A percentile compares a stretch with the other conserved stretches of the same genome.
phyloP scores from a whole-genome alignment of 2,329 filamentous ascomycete species.

The Alternaria burnsii region DNA sequence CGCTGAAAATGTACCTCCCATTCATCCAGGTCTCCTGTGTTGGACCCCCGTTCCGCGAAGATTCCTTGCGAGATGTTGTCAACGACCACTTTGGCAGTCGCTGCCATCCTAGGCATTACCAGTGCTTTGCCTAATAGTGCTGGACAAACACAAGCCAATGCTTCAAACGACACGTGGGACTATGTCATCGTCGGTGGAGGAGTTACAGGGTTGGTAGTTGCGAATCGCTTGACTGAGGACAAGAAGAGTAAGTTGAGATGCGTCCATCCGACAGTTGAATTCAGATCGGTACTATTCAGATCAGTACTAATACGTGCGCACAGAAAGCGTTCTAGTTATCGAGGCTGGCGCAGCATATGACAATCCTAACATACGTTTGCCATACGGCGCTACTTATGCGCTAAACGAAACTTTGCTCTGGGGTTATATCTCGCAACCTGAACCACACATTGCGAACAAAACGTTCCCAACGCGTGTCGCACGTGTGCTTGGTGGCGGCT shows the following conservation, averaged over 20 bases:
- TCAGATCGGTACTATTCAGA: no score
- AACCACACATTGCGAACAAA: constrained; percentile 27
- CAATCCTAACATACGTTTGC: constrained; percentile 33
- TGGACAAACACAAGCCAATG: neutral
- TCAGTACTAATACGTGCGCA: neutral
- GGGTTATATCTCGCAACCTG: constrained; percentile 31
- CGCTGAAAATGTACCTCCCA: no score
- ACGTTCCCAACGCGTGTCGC: constrained; percentile 29
- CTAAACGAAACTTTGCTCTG: constrained; percentile 32
- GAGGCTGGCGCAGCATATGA: constrained; percentile 37
- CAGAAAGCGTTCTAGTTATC: constrained; percentile 40
- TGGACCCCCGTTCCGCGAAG: no score
- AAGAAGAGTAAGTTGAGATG: constrained; percentile 7
- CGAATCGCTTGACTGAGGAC: constrained; percentile 34
- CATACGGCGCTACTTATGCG: constrained; percentile 32
- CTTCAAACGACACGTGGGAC: constrained; percentile 27
- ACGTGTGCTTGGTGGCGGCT: constrained; percentile 35
- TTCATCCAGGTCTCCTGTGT: no score
- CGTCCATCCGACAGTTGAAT: no score
- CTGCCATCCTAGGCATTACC: no score
- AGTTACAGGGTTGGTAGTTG: constrained; percentile 36
- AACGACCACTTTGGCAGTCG: no score
- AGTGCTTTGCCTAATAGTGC: no score
- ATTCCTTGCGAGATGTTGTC: no score
- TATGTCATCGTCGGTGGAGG: constrained; percentile 43